phyloP scores from a whole-genome alignment of 345 rosid genomes.

The Melastoma malabathricum region DNA sequence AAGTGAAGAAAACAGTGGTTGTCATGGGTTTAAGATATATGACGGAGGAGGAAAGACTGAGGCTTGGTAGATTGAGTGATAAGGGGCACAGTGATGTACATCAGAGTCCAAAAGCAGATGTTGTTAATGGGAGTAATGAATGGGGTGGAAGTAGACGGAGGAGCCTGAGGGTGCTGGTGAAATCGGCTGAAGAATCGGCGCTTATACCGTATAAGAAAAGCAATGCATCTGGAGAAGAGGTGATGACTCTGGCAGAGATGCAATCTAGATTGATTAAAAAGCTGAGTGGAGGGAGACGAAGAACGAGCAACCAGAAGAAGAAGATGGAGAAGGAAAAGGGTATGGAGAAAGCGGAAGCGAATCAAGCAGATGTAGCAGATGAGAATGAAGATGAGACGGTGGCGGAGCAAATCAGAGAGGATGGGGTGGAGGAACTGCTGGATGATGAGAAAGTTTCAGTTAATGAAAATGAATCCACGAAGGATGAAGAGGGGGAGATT shows the following conservation, averaged over 20 bases:
- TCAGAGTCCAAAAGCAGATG: background rate
- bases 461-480: background rate
- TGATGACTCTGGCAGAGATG: constrained; percentile 73
- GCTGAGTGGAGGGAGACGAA: constrained; percentile 13
- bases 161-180: constrained; percentile 24
- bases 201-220: constrained; percentile 13
- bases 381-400: constrained; percentile 5
- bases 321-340: constrained; percentile 11
- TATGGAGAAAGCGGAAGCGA: constrained; percentile 13
- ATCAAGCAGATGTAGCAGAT: constrained; percentile 13
- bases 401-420: constrained; percentile 3
- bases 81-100: constrained; percentile 12
- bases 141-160: constrained; percentile 27
- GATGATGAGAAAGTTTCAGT: too few relatives aligned
- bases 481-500: background rate
- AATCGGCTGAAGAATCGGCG: constrained; percentile 20
- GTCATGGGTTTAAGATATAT: constrained; percentile 14
- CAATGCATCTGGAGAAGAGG: constrained; percentile 29
- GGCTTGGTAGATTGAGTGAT: constrained; percentile 11
- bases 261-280: constrained; percentile 34
- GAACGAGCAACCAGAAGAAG: constrained; percentile 14
- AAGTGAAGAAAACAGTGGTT: background rate
- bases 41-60: constrained; percentile 8
- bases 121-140: constrained; percentile 7
- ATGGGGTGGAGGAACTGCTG: background rate